Base-by-base conservation (phyloP, 2,329 filamentous ascomycete genomes). In the Nemania sp. region DNA sequence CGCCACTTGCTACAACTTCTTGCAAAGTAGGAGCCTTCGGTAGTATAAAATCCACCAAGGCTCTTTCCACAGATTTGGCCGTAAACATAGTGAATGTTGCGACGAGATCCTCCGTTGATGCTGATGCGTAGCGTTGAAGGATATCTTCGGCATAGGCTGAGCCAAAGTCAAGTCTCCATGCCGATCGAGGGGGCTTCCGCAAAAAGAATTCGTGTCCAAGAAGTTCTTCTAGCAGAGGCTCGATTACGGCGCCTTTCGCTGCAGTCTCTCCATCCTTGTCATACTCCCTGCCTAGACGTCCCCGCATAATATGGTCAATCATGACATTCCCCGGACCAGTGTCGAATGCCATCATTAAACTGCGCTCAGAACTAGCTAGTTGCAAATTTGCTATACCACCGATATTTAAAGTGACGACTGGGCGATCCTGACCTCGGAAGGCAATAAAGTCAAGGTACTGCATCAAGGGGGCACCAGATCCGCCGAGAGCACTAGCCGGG, bases 11-110 rank as follows among this genome's bases (percentile, higher is more conserved):
- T 15, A 47, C 43, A 5, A 47, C 8, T 15, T 47, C 43, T 15
- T 47, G 43, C 15, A 47, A n/a, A 18, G 8, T n/a, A 15, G n/a
- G 8, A 47, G 43, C 43, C 43, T 47, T 47, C n/a, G 43, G 43
- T 15, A 47, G 22, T 15, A 47, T 15, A n/a, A 47, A 47, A 22
- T 15, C 2, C 1, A 15, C 20, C 8, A 47, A n/a, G 3, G 43
- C 43, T 15, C 15, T 20, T 47, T 47, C 43, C 6, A 47, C 15
- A 8, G 43, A 47, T 47, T n/a, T 47, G 20, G 43, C 43, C 15
- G 43, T 47, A 47, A 47, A 47, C 43, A 47, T 47, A 15, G 43
- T 47, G 22, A 47, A 47, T 15, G 43, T 47, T 15, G 43, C 43
- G 18, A 47, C 43, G 5, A 47, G 43, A 20, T 47, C 43, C 15